Base-by-base conservation (phyloP, 495 filamentous ascomycete species). In the Hypomontagnella submonticulosa region DNA sequence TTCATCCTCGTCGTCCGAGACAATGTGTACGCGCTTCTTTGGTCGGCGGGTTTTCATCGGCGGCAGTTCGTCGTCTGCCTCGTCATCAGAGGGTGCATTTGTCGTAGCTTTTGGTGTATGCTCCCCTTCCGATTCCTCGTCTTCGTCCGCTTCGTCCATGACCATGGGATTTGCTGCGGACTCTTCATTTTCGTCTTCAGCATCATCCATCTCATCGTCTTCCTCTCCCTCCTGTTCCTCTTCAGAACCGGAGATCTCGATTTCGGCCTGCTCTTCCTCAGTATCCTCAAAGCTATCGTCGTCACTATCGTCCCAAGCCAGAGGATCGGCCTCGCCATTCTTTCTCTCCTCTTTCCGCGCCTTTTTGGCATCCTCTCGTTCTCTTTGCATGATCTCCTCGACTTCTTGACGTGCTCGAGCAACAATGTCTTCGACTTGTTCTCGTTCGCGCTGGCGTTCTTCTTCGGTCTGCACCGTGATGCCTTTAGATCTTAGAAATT, bases 381-480 rank as follows among this genome's bases (percentile, higher is more conserved):
- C 95, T 46, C 84, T 76, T 69, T 88, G 85, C 69, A 88, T 88
- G 49, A 99, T 89, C 46, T 89, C 88, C 46, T 92, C 85, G 11
- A 87, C 92, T 71, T 97, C 91, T 62, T 85, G 80, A 38, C 93
- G 83, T 16, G 93, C 95, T 64, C 88, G 92, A 23, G 93, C 89
- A 32, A 99, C 81, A 36, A 97, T 81, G 65, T 97, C 88, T 62
- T 98, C 96, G 16, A 97, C 85, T 58, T 93, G 86, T 20, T 89
- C 87, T 71, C 86, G 67, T 72, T 94, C 89, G 10, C 87, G 86
- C 63, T 90, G 88, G 57, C 91, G 83, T 66, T 99, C 93, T 74
- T 97, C 95, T 4, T 87, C 85, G 1, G 91, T 97, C 66, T 91
- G 89, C n/a, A 97, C 80, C 40, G 90, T 78, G 12, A 98, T 81